Percentiles rank a stretch among this genome's conserved stretches.
These are phyloP conservation scores for Funneliformis mosseae DNA, from an alignment of 192 early-diverging fungal genomes.

Conservation along the genomic window DNA sequence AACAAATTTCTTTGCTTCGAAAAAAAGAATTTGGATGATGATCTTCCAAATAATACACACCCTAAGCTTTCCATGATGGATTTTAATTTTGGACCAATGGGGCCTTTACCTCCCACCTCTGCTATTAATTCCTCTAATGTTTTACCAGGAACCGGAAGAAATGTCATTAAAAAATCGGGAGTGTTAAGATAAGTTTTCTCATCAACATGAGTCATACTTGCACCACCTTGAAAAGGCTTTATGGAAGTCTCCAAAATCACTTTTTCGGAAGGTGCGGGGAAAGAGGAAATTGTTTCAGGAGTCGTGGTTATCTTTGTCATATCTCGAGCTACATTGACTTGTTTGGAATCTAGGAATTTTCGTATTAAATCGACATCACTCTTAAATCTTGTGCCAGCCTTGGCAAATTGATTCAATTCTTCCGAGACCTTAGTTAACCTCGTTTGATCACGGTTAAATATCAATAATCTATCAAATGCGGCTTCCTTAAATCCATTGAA, in stretches of 20 bases:
- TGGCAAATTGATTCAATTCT: neutral
- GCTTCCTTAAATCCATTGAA: constrained; percentile 20
- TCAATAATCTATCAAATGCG: constrained; percentile 24
- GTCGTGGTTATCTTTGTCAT: neutral
- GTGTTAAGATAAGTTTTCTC: too few relatives aligned
- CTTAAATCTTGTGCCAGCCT: too few relatives aligned
- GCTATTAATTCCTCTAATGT: neutral
- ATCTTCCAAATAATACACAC: too few relatives aligned
- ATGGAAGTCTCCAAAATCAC: too few relatives aligned
- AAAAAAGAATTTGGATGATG: neutral
- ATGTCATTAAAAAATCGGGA: neutral
- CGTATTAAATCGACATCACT: too few relatives aligned
- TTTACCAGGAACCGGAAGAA: neutral
- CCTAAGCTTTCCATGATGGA: neutral
- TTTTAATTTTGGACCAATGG: neutral
- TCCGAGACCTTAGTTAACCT: neutral
- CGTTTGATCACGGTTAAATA: neutral
- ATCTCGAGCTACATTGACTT: too few relatives aligned
- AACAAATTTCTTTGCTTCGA: neutral
- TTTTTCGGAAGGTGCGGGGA: too few relatives aligned
- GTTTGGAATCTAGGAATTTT: too few relatives aligned
- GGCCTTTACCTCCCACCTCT: neutral
- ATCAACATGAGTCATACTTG: too few relatives aligned
- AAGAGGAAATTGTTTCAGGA: too few relatives aligned
- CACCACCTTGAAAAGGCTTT: too few relatives aligned